Evolutionary conservation across 2,329 filamentous ascomycete genomes (phyloP), one percentile per base, ranked within the genome.

Genomic region (Seiridium unicorne): DNA sequence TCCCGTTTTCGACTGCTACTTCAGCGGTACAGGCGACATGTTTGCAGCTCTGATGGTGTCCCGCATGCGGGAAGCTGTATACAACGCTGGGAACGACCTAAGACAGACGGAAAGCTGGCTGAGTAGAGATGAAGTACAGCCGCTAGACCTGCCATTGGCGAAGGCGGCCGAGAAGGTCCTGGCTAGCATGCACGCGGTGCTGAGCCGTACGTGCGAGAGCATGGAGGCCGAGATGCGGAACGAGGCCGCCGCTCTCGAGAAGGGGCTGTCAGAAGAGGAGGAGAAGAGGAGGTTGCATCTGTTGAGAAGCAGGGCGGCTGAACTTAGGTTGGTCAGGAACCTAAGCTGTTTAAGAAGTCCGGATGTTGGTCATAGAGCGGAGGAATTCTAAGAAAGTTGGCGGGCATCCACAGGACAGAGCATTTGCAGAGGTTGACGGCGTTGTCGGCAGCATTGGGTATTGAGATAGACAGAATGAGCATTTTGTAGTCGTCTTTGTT

Each of bases 11-110:
- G 91, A 97, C 71, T 91, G 93, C 76, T 97, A 95, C 81, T 99
- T 98, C 77, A 93, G 90, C 68, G 95, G 95, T 46, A 98, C 96
- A 0, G 95, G 95, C 51, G 95, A 99, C 78, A 97, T 99, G 94
- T 98, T 99, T 72, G 94, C 93, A 36, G 94, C 94, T 6, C 82
- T 99, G 51, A 93, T 92, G 71, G 87, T 97, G 1, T 91, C 91
- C 46, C 88, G 94, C 36, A 87, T 99, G 70, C 89, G 94, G 60
- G 92, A 98, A 79, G 93, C 92, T 34, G 89, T 92, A 1, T 75
- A 79, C 57, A 76, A 76, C 3, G 77, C 59, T 1, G 63, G 35
- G 1, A 56, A 57, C 34, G 51, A 44, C 3, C 76, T 96, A 3
- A 74, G 80, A 13, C 72, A 78, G 6, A 84, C 76, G 2, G 74